Percentiles rank a stretch among this genome's conserved stretches.
These are phyloP conservation scores for Kodamaea lidongshanica DNA, from an alignment of 805 yeast genomes.

Conservation along the genomic window DNA sequence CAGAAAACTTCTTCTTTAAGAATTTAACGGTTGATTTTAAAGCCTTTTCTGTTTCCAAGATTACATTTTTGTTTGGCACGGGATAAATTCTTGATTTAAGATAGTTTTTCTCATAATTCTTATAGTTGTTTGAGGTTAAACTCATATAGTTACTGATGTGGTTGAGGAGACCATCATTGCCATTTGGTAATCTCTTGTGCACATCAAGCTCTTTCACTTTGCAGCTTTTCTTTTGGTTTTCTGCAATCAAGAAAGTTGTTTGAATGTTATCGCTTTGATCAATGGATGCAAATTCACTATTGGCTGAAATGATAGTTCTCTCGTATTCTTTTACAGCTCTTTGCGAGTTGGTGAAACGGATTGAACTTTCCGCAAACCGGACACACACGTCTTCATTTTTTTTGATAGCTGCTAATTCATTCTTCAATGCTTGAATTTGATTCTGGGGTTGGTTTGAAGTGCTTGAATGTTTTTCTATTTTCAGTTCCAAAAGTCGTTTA, in stretches of 20 bases:
- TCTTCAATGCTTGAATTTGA: too few species aligned
- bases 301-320: conserved; percentile 8
- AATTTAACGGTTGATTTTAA: not conserved
- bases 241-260: conserved; percentile 7
- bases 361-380: conserved; percentile 5
- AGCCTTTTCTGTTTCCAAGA: not conserved
- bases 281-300: conserved; percentile 1
- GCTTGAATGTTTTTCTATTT: not conserved
- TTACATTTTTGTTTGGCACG: not conserved
- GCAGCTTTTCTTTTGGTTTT: not conserved
- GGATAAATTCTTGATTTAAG: conserved; percentile 2
- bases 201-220: not conserved
- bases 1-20: not conserved
- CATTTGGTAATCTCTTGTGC: not conserved
- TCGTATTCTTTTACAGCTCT: conserved; percentile 13
- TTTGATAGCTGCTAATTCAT: too few species aligned
- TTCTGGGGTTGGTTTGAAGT: too few species aligned
- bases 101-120: conserved; percentile 3
- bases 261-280: conserved; percentile 2
- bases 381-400: conserved; percentile 1
- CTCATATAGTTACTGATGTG: conserved; percentile 1
- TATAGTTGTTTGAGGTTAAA: conserved; percentile 1
- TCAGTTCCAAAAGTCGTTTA: conserved; percentile 10
- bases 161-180: not conserved
- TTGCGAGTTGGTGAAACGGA: conserved; percentile 15